Base-by-base conservation (phyloP, 495 filamentous ascomycete genomes). In the Lepidopterella palustris region DNA sequence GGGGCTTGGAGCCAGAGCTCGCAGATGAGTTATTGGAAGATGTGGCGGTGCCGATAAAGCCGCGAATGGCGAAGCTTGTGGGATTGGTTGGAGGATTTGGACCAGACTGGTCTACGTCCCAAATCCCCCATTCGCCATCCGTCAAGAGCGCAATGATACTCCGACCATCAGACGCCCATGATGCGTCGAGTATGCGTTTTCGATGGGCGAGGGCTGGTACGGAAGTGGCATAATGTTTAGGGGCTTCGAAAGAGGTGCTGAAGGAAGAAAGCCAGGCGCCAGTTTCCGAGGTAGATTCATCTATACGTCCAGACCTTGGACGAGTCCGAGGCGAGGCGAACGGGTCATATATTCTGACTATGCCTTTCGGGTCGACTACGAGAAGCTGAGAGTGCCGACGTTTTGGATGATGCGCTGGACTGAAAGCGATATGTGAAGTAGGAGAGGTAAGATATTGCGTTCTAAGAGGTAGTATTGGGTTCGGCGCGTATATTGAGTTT, bases 51-150 rank as follows among this genome's bases (percentile, higher is more conserved):
- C 54, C 86, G n/a, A 76, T 42, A 55, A 56, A 88, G 23, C 89
- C 89, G 20, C 78, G 80, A 11, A 91, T 72, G 52, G 82, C 83
- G 66, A 89, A 95, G 24, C 77, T 70, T 18, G 86, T 85, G 3
- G 61, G 85, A 70, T 5, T 84, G 81, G 15, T 82, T 79, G 79
- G 15, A 86, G 68, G 74, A 68, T 69, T 77, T 3, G 77, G 85
- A 59, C 82, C 82, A 39, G 82, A 79, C 1, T 86, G 84, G 66
- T 89, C 84, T 28, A 92, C 77, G 73, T 95, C 89, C 91, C 92
- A 97, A 26, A 97, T 83, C 3, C 89, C 92, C 92, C 92, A 97
- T 74, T 95, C 87, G 0, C 90, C 92, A 70, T 96, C 90, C 4
- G 80, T 81, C 11, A 92, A 78, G 6, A 97, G 78, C 4, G 84